These are phyloP conservation scores for Cicer pinnatifidum DNA, from an alignment of 306 rosid species.

Conservation along the genomic window DNA sequence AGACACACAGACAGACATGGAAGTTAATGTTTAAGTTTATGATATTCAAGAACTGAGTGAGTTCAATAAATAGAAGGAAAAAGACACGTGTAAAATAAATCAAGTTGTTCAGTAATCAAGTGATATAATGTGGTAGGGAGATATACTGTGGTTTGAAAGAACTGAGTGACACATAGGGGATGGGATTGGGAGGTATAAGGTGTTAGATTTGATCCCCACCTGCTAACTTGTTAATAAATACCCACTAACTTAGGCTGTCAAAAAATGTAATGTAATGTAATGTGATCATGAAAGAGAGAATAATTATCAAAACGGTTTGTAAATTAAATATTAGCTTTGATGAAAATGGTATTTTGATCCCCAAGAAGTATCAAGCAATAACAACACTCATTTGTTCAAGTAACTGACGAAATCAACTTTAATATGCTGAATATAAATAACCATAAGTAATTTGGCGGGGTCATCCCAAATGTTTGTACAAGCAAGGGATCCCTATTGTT, in stretches of 20 bases:
- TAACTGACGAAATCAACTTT: slow-evolving; percentile 16
- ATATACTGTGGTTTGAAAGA: too few relatives aligned
- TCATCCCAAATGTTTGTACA: slow-evolving; percentile 15
- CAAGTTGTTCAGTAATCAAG: slow-evolving; percentile 9
- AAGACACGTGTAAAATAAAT: neutral
- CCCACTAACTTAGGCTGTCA: too few relatives aligned
- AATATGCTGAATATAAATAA: slow-evolving; percentile 7
- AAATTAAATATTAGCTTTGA: neutral
- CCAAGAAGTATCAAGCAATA: slow-evolving; percentile 20
- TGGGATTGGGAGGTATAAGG: too few relatives aligned
- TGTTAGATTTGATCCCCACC: too few relatives aligned
- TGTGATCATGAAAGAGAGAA: neutral
- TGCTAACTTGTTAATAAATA: too few relatives aligned
- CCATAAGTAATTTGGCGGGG: slow-evolving; percentile 13
- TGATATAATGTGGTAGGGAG: neutral
- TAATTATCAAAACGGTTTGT: neutral
- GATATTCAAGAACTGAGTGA: slow-evolving; percentile 11
- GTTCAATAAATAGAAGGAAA: neutral
- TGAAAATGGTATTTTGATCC: slow-evolving; percentile 8
- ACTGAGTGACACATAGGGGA: too few relatives aligned
- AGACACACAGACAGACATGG: slow-evolving; percentile 9
- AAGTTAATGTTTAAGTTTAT: slow-evolving; percentile 4
- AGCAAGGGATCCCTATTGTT: slow-evolving; percentile 22
- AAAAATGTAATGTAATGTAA: neutral
- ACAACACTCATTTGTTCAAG: slow-evolving; percentile 14